These are phyloP conservation scores for Scheffersomyces titani DNA, from an alignment of 1,139 yeast species.

Conservation along the genomic window DNA sequence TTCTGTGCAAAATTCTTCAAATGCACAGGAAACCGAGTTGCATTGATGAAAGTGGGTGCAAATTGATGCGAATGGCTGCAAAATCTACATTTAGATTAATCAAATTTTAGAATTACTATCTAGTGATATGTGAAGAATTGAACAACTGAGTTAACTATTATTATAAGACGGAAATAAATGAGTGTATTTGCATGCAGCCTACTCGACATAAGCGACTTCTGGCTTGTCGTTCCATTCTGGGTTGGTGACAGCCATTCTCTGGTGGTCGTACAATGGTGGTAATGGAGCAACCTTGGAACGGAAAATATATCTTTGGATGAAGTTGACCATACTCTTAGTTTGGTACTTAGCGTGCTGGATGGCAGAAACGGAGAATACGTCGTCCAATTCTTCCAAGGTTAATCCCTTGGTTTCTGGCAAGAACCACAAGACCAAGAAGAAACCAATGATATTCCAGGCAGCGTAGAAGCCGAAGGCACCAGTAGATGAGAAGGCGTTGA, in stretches of 20 bases:
- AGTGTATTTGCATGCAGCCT: conserved; percentile 5
- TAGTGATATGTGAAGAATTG: not conserved
- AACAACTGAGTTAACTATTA: not conserved
- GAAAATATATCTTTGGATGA: conserved; percentile 42
- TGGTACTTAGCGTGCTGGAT: conserved; percentile 58
- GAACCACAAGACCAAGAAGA: conserved; percentile 65
- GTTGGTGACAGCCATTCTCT: conserved; percentile 60
- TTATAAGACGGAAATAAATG: not conserved
- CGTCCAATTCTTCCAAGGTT: conserved; percentile 73
- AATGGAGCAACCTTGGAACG: conserved; percentile 48
- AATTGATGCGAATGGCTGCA: not conserved
- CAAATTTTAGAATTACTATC: not conserved
- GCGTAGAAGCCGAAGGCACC: conserved; percentile 93
- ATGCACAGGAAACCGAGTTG: not conserved
- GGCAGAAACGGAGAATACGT: conserved; percentile 61
- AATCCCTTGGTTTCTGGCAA: conserved; percentile 71
- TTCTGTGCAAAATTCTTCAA: not conserved
- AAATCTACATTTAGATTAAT: too few species aligned
- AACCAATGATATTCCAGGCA: conserved; percentile 81
- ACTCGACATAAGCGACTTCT: conserved; percentile 48
- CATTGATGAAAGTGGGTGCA: not conserved
- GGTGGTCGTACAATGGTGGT: conserved; percentile 57
- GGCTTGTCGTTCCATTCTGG: conserved; percentile 64
- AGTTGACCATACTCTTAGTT: conserved; percentile 42
- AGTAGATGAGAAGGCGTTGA: conserved; percentile 65